Base-by-base conservation (phyloP, 163 green algal genomes). In the Coccomyxa subellipsoidea region DNA sequence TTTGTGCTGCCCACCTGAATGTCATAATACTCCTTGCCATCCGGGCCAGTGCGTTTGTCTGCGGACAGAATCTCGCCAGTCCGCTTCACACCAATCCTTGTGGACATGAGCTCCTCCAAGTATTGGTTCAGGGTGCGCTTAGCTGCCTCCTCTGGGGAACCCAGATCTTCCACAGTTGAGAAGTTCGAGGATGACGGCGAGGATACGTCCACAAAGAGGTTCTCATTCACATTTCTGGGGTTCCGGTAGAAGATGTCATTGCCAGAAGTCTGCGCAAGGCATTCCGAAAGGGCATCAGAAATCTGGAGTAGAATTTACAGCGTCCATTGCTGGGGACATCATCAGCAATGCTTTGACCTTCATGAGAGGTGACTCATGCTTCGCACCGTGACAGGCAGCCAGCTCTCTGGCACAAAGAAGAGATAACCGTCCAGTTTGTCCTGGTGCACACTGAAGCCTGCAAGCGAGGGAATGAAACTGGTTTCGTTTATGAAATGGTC, bases 161-260 rank as follows among this genome's bases (percentile, higher is more conserved):
- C 70, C 70, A 77, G 21, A 23, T 38, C 32, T 10, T 38, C 84
- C 12, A 98, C 90, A 0, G 83, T 85, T 23, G 82, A 81, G 81
- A 90, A 97, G 34, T 90, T 91, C 1, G 89, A 96, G 0, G 92
- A 97, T 4, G 93, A 97, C 25, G 96, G 95, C 0, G 93, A 98
- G 3, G 91, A 95, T 27, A 98, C 91, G 77, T 96, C 90, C 31
- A 99, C 94, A 87, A 98, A 98, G 25, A 98, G 69, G 83, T 97
- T 98, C 84, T 98, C 91, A 66, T 98, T 95, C 25, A 95, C 88
- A 76, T 94, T 94, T 38, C 80, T 81, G 2, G 94, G 93, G 88
- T 97, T 97, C n/a, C 96, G 89, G 75, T 93, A 94, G 82, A 97
- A 97, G 27, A 97, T 87, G 77, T 98, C 95, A 85, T 97, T 97